Evolutionary conservation across 441 rosid genomes (phyloP), one percentile per base, ranked within the genome.

Genomic region (Brassica hybrid): DNA sequence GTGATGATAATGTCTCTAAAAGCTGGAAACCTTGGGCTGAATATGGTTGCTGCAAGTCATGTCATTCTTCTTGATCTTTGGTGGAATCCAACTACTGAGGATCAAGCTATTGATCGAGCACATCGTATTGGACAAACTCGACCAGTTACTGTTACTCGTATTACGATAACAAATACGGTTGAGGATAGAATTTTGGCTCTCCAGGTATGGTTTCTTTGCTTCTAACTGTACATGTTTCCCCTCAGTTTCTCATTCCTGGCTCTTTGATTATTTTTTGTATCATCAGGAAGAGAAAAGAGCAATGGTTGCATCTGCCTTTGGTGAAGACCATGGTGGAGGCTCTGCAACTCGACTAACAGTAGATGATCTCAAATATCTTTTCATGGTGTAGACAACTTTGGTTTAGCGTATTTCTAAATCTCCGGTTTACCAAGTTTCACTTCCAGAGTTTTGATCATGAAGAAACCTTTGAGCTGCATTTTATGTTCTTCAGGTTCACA

Each of bases 41-140:
- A 94, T 73, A 94, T 91, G 98, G 96, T 90, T 16, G 94, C 98
- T 76, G 97, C 98, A 32, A 87, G 88, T 75, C 96, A 90, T 83
- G 98, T 94, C 72, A 87, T 94, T 78, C 91, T 94, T 82, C 81
- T 94, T 80, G 98, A 94, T 78, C 96, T 89, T 59, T 94, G 97
- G 98, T 93, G 97, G 98, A 93, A 93, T 83, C 98, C 98, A 71
- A 87, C 95, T 43, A 93, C 98, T 8, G 98, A 93, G 85, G 98
- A 93, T 83, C 97, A 93, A 87, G 98, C 98, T 77, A 69, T 93
- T 69, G 98, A 93, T 78, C 87, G 97, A 77, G 96, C 98, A 58
- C 98, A 91, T 84, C 89, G 98, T 83, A 94, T 94, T 78, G 97
- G 98, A 76, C 98, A 94, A 86, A 91, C 97, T 56, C 93, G 93